Evolutionary conservation across 2,329 filamentous ascomycete species (phyloP).

Genomic region (Knufia petricola): DNA sequence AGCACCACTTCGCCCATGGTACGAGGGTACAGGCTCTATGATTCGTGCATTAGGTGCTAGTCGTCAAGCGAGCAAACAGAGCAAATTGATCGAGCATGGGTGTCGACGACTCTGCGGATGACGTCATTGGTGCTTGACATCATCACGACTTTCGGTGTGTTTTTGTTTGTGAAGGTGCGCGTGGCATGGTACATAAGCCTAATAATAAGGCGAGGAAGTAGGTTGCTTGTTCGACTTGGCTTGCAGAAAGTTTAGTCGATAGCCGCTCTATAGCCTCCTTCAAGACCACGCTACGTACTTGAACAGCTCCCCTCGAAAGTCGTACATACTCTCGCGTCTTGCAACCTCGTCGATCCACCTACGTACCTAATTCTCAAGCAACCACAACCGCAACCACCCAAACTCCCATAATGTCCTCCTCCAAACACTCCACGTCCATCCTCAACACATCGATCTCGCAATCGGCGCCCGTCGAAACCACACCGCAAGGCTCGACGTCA

Average conservation of each 20-base stretch:
- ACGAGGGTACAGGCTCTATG: neutral
- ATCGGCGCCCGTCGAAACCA: neutral
- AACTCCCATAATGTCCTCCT: neutral
- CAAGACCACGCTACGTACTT: no score
- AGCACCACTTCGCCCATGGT: neutral
- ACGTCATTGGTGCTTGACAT: neutral
- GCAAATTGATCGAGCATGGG: no score
- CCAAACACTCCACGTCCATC: neutral
- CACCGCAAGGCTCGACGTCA: neutral
- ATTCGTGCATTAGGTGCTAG: neutral
- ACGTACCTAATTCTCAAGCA: no score
- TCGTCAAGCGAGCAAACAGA: no score
- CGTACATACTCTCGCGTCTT: no score
- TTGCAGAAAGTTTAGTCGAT: neutral
- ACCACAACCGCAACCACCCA: no score
- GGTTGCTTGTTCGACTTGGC: neutral
- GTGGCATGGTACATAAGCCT: no score
- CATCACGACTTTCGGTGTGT: neutral
- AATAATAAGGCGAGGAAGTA: no score
- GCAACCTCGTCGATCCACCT: no score
- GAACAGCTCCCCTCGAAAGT: no score
- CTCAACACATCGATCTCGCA: constrained; percentile 1
- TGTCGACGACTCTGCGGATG: neutral
- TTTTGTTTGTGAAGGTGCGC: neutral
- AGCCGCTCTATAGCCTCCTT: no score